Conservation (phyloP, 805 yeast genomes). For the Scheffersomyces coipomensis region DNA sequence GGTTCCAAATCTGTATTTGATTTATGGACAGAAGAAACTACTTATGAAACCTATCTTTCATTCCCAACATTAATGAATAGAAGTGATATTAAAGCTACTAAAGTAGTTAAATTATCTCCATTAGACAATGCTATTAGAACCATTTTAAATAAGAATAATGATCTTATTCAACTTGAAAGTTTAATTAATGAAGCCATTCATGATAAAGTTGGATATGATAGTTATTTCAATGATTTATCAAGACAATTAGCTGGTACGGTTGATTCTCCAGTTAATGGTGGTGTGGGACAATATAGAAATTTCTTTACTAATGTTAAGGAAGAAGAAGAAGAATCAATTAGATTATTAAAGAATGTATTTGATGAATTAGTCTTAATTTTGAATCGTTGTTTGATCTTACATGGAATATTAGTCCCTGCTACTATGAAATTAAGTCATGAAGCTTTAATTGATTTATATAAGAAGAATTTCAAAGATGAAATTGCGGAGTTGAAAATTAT, state of each 20-base stretch:
- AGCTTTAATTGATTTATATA: slow-evolving; percentile 61
- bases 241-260: slow-evolving; percentile 80
- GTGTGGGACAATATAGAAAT: slow-evolving; percentile 77
- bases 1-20: slow-evolving; percentile 71
- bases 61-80: slow-evolving; percentile 90
- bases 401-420: slow-evolving; percentile 60
- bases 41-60: slow-evolving; percentile 68
- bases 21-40: slow-evolving; percentile 86
- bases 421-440: slow-evolving; percentile 62
- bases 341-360: slow-evolving; percentile 51
- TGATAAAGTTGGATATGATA: slow-evolving; percentile 47
- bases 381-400: slow-evolving; percentile 64
- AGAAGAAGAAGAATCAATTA: slow-evolving; percentile 26
- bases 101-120: slow-evolving; percentile 67
- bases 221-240: slow-evolving; percentile 62
- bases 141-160: slow-evolving; percentile 65
- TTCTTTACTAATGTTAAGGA: slow-evolving; percentile 51
- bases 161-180: slow-evolving; percentile 66
- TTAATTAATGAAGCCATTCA: slow-evolving; percentile 51
- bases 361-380: slow-evolving; percentile 66
- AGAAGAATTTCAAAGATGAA: slow-evolving; percentile 66
- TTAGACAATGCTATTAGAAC: slow-evolving; percentile 76
- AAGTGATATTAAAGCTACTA: slow-evolving; percentile 59
- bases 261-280: slow-evolving; percentile 91
- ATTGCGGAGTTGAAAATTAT: slow-evolving; percentile 43